Evolutionary conservation across 768 basidiomycete species (phyloP).

Genomic region (Naganishia randhawae): DNA sequence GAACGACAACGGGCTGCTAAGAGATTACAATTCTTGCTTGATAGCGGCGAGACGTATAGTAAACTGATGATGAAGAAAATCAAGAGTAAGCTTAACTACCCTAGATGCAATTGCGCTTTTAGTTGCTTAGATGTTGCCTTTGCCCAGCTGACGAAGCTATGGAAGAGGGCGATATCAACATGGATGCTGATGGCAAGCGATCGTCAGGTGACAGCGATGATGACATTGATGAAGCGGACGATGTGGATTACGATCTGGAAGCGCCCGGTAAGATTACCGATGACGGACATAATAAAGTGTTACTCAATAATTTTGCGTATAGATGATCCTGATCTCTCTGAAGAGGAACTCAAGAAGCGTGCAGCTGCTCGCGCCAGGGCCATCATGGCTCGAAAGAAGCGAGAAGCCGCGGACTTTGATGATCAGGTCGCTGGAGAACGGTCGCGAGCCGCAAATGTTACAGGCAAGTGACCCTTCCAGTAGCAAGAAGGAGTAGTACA

Average conservation of each 20-base stretch:
- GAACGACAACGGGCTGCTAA: constrained; percentile 90
- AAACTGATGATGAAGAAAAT: constrained; percentile 97
- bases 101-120: not conserved
- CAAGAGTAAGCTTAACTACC: constrained; percentile 44
- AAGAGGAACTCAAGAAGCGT: constrained; percentile 22
- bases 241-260: constrained; percentile 8
- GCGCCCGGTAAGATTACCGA: not conserved
- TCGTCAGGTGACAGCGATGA: constrained; percentile 5
- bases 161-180: constrained; percentile 11
- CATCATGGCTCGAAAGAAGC: constrained; percentile 28
- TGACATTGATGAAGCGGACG: constrained; percentile 18
- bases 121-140: not conserved
- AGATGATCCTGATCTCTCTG: constrained; percentile 28
- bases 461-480: constrained; percentile 34
- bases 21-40: constrained; percentile 97
- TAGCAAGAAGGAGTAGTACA: constrained; percentile 49
- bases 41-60: constrained; percentile 95
- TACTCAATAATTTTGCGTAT: not conserved
- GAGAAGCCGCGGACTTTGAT: constrained; percentile 30
- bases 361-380: constrained; percentile 30
- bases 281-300: not conserved
- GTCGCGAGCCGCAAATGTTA: constrained; percentile 17
- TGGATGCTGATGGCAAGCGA: not conserved
- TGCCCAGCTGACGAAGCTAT: constrained; percentile 29
- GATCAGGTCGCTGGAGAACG: constrained; percentile 27